Evolutionary conservation across 2,329 filamentous ascomycete genomes (phyloP), one percentile per base, ranked within the genome.

Genomic region (Fusarium pininemorale): DNA sequence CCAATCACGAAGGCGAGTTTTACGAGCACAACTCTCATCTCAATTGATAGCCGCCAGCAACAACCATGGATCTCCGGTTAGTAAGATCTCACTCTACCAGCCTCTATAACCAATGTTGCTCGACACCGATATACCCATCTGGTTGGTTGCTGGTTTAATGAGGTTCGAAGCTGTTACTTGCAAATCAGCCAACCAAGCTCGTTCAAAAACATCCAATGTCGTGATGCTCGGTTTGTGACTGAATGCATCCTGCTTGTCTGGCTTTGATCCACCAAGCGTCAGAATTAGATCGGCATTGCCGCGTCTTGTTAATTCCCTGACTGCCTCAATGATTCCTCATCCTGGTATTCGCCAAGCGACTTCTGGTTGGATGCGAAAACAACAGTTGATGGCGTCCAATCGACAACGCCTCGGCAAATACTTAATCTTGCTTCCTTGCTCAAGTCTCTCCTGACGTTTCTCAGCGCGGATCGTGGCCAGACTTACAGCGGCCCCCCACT

Each of bases 41-140:
- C 48, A 51, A 66, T 70, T 44, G 48, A 73, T 65, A 73, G 59
- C 66, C 66, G 45, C 66, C 56, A 62, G 50, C 48, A 66, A 56
- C 54, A 56, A 63, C 47, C 48, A 56, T 67, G 61, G 53, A 55
- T 68, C 53, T 44, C 41, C 38, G 13, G 30, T 39, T 39, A 32
- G 38, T 45, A 42, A 39, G 28, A 50, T 57, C 32, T 59, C 28
- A 30, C 51, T 42, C 38, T 42, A 35, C 39, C 41, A 24, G 53
- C 47, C 16, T 26, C 39, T 28, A 39, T 56, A 38, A 41, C 45
- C 35, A 72, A 47, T 51, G 41, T 57, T 38, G 13, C 38, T 38
- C 24, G 32, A 45, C 24, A 51, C 22, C 13, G 24, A 50, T 53
- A 37, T 28, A 42, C 20, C 9, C 24, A 50, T 56, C 30, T 71